Evolutionary conservation across 2,329 filamentous ascomycete species (phyloP), one percentile per base, ranked within the genome.

Genomic region (Apiospora malaysiana): DNA sequence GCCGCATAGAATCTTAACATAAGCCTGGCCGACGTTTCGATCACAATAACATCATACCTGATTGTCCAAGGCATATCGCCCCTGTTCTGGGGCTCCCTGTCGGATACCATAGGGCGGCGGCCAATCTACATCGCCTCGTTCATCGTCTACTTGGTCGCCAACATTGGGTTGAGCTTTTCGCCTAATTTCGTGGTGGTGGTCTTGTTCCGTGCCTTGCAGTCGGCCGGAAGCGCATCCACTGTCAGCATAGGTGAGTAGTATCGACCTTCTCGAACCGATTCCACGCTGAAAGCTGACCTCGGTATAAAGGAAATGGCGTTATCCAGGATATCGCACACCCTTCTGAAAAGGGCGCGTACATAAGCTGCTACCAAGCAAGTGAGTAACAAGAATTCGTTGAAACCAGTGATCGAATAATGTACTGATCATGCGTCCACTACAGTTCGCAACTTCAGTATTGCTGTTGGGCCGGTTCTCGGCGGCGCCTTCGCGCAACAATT

Each of bases 1-100:
- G 3, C 6, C 23, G 16, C 10, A 23, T 23, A 78, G 74, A 79
- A 82, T 18, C 75, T 82, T 1, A 49, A 75, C 21, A 76, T 81
- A 16, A 81, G 76, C 69, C 27, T 77, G 0, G 73, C 74, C 12
- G 70, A 75, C 40, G 78, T 85, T 21, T 81, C 79, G 66, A 75
- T 85, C 14, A 84, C 82, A 6, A 80, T 85, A 12, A 85, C 83
- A 0, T 78, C 81, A 2, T 88, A 88, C 73, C 83, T 86, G 77
- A 80, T 87, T 68, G 78, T 87, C 4, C 86, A 88, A 77, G 87
- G 84, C 7, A 76, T 88, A 21, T 82, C 84, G 4, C 85, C 86
- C 0, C 78, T 82, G 4, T 79, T 88, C 68, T 87, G 84, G 83
- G 84, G 83, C 9, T 81, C 85, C 0, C 77, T 88, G 10, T 85